Conservation (phyloP, 768 basidiomycete species). For the Suillus subluteus region DNA sequence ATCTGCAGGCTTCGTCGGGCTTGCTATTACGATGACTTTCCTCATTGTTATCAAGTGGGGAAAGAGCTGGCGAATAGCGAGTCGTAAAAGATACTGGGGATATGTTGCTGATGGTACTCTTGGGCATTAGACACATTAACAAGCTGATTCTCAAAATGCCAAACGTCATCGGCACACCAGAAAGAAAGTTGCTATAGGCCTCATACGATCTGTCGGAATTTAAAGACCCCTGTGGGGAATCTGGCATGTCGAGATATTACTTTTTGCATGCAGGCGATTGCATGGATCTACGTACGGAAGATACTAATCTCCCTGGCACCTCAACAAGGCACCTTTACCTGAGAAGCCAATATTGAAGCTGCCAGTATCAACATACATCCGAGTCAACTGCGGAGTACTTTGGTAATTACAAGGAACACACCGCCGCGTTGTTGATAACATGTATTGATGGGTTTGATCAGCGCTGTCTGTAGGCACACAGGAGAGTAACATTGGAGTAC, state of each 20-base stretch:
- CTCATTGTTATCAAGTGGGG: conserved; percentile 21
- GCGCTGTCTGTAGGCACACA: too few relatives aligned
- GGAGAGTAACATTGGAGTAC: too few relatives aligned
- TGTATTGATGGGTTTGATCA: too few relatives aligned
- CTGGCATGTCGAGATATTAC: not conserved
- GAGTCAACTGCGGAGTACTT: too few relatives aligned
- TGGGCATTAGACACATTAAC: conserved; percentile 12
- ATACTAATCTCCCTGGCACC: not conserved
- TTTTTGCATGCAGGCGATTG: not conserved
- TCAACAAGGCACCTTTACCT: not conserved
- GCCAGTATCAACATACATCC: too few relatives aligned
- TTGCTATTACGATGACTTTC: conserved; percentile 26
- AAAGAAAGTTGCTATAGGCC: not conserved
- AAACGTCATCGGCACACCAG: not conserved
- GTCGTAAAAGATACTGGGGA: conserved; percentile 21
- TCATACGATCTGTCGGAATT: not conserved
- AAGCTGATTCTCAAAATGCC: too few relatives aligned
- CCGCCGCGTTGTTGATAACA: too few relatives aligned
- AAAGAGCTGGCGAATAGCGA: conserved; percentile 21
- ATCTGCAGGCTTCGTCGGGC: conserved; percentile 22
- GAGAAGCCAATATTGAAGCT: too few relatives aligned
- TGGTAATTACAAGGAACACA: too few relatives aligned
- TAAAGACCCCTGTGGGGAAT: not conserved
- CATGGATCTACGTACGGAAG: not conserved
- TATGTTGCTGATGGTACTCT: conserved; percentile 22